Base-by-base conservation (phyloP, 768 basidiomycete species). In the Leccinum subtestaceum region DNA sequence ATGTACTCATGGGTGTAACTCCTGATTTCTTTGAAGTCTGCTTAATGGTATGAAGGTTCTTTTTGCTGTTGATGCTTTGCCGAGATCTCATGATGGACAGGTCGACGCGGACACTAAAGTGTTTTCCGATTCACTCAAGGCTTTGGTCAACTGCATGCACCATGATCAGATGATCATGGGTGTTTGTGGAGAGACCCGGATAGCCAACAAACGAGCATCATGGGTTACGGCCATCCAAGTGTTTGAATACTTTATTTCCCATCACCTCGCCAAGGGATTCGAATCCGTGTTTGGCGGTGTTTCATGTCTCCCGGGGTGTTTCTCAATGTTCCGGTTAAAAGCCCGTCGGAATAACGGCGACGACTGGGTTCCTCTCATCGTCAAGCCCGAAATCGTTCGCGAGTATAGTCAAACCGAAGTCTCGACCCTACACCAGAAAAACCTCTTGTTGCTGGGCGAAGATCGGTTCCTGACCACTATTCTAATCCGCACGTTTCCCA, bases 181-280 rank as follows among this genome's bases (percentile, higher is more conserved):
- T 31, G 91, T 95, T 32, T 98, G 97, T 71, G 97, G 97, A 52
- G 97, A 99, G 74, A 99, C 97, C 5, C 89, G 96, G 25, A 97
- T 99, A 75, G 95, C 93, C 48, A 99, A 99, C 81, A 99, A 99
- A 71, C 89, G 95, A 23, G 86, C 94, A 60, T 95, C 94, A 21
- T 99, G 97, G 97, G 95, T 99, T 23, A 98, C 97, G 1, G 88
- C 90, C 52, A 99, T 99, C 67, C 97, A 99, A 72, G 96, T 98
- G 45, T 95, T 94, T 70, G 93, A 95, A 72, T 99, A 99, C 75
- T 99, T 98, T 76, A 98, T 99, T 70, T 98, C 95, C 38, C 97
- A 99, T 75, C 96, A 99, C 73, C 84, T 95, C 55, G 92, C 96
- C 61, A 99, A 99, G 74, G 95, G 93, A 7, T 99, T 99, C 75